Evolutionary conservation across 441 rosid genomes (phyloP), one percentile per base, ranked within the genome.

Genomic region (Melastoma candidum): DNA sequence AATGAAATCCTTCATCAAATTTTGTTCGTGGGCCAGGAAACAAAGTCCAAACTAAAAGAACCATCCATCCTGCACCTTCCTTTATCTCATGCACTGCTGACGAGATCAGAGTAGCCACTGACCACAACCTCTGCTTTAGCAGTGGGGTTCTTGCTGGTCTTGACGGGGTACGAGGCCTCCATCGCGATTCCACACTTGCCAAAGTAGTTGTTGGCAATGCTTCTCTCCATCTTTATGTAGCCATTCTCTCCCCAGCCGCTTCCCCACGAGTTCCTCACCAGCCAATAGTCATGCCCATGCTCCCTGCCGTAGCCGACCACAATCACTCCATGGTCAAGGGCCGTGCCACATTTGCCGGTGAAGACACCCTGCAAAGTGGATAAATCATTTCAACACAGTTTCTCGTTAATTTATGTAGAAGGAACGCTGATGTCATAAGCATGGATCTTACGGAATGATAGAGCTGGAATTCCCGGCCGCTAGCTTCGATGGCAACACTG

Each of bases 201-300:
- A 17, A 17, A 17, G 22, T 17, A 17, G 22, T 17, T 17, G 22
- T 17, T 17, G 22, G 22, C 22, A 17, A 17, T 17, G 22, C 22
- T 17, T 1, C 22, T 17, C 73, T 73, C 78, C 67, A 83, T 65
- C 72, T 70, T 78, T 44, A 81, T 29, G 67, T 81, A 83, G 51
- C 90, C 90, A 2, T 58, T 67, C 62, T 83, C 90, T 0, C 90
- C 90, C 90, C 90, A 83, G 56, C 24, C 7, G 3, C 57, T 36
- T 25, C 90, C 81, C 90, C 90, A 83, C 0, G 90, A 83, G 73
- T 83, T 83, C 57, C 90, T 50, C 44, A 80, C 90, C 1, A 81
- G 65, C 87, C 87, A 83, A 59, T 80, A 83, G 3, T 83, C 85
- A 8, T 41, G 59, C 1, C 81, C 90, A 11, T 78, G 69, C 47